Percentiles rank a stretch among this genome's conserved stretches.
phyloP scores from a whole-genome alignment of 129 eudicot species.

The Deinandra increscens region DNA sequence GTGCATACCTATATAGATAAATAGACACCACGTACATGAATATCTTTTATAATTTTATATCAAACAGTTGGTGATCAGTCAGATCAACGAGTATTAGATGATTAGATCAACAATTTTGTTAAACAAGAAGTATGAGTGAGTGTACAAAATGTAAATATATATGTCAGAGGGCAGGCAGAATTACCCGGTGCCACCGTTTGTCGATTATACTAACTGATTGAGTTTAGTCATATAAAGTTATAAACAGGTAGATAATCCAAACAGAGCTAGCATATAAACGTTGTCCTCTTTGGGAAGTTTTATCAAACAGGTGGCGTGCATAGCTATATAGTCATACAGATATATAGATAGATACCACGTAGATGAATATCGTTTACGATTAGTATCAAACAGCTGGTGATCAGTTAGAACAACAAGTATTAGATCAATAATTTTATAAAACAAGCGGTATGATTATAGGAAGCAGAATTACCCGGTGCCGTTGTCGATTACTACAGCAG shows the following conservation, averaged over 20 bases:
- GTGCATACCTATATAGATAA: conserved; percentile 6
- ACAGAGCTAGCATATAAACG: background rate
- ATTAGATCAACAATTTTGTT: background rate
- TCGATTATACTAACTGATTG: conserved; percentile 48
- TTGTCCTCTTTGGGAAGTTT: conserved; percentile 20
- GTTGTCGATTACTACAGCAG: conserved; percentile 92
- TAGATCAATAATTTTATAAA: background rate
- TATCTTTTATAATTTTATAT: background rate
- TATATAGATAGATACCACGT: background rate
- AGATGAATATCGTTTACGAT: background rate
- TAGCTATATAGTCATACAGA: too few species aligned
- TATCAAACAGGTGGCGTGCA: conserved; percentile 33
- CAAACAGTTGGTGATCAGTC: conserved; percentile 6
- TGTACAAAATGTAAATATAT: too few species aligned
- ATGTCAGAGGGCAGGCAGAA: too few species aligned
- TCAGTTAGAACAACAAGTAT: background rate
- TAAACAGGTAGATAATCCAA: background rate
- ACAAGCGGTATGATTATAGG: background rate
- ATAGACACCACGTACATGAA: background rate
- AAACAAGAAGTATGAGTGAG: background rate
- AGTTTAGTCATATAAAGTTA: background rate
- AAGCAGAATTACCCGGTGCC: conserved; percentile 97
- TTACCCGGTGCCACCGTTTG: conserved; percentile 97
- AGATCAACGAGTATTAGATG: background rate
- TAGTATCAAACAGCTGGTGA: conserved; percentile 12